Evolutionary conservation across 257 asterid genomes (phyloP).

Genomic region (Solanum sitiens): DNA sequence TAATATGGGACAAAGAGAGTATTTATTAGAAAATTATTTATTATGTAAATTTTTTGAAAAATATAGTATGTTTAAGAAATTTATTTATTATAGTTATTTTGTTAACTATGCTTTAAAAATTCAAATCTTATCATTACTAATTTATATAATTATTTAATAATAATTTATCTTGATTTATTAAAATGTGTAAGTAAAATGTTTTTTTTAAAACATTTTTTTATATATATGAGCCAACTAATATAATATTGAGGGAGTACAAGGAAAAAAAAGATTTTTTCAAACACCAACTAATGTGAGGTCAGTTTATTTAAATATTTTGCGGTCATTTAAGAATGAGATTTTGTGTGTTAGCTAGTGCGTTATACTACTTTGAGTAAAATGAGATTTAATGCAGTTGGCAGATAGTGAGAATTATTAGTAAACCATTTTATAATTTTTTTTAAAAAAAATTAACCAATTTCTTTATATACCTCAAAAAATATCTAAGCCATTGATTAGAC

Average conservation of each 20-base stretch:
- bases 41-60: too few relatives aligned
- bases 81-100: too few relatives aligned
- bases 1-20: too few relatives aligned
- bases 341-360: conserved; percentile 11
- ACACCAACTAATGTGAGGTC: not conserved
- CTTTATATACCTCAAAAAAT: not conserved
- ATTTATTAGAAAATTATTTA: too few relatives aligned
- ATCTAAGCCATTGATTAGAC: not conserved
- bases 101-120: too few relatives aligned
- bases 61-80: too few relatives aligned
- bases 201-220: too few relatives aligned
- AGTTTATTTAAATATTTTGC: not conserved
- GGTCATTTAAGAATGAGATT: not conserved
- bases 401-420: not conserved
- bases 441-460: not conserved
- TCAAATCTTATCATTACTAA: too few relatives aligned
- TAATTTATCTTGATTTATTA: too few relatives aligned
- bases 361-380: not conserved
- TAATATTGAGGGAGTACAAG: not conserved
- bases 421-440: not conserved
- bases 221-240: too few relatives aligned
- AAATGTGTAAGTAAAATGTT: too few relatives aligned
- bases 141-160: too few relatives aligned
- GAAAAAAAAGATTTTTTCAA: not conserved
- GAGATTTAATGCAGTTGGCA: conserved; percentile 8